Evolutionary conservation across 495 filamentous ascomycete genomes (phyloP).

Genomic region (Podospora didyma): DNA sequence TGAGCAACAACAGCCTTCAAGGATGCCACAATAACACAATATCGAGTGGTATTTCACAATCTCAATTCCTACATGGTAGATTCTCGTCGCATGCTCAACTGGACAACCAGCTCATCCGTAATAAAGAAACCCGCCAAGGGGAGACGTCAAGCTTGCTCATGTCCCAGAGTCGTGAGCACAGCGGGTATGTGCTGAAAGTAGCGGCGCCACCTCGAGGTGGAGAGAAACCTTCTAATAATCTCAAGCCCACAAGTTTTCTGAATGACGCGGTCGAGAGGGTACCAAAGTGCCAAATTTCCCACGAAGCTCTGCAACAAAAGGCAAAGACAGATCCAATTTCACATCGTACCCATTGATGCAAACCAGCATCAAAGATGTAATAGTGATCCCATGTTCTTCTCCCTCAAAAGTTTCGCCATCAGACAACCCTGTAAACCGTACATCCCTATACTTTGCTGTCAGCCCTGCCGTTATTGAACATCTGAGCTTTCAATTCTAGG

Average conservation of each 20-base stretch:
- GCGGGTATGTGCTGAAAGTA: neutral
- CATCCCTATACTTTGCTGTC: too few species aligned
- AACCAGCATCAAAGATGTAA: too few species aligned
- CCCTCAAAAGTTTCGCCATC: too few species aligned
- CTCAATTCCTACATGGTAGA: too few species aligned
- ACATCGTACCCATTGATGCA: too few species aligned
- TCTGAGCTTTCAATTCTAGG: neutral
- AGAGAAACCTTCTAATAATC: neutral
- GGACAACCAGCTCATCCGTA: too few species aligned
- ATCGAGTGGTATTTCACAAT: too few species aligned
- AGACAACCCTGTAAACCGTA: too few species aligned
- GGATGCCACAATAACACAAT: too few species aligned
- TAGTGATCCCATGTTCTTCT: too few species aligned
- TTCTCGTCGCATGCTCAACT: too few species aligned
- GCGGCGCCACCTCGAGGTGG: neutral
- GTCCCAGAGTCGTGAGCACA: neutral
- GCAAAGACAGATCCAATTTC: neutral
- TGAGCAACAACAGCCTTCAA: too few species aligned
- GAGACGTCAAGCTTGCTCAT: neutral
- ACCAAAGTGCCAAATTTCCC: neutral
- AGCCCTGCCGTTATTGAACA: neutral
- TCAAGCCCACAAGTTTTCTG: neutral
- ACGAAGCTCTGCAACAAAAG: neutral
- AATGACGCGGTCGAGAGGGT: neutral
- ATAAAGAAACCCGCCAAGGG: neutral